Conservation (phyloP, 176 grass and related monocot species). For the Dendrocalamus sinicus region DNA sequence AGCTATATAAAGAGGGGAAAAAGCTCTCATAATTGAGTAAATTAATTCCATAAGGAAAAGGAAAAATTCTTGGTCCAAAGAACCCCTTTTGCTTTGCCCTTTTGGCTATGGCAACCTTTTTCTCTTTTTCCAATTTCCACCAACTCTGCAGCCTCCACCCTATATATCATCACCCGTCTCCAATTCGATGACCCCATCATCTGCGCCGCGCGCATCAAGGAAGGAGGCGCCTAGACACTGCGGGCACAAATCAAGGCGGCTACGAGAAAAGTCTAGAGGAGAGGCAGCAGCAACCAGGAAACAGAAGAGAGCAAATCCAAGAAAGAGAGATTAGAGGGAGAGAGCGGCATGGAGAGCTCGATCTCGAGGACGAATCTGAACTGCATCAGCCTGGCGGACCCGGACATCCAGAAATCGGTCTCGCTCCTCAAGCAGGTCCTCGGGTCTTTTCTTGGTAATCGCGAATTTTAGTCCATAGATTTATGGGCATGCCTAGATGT, state of each 20-base stretch:
- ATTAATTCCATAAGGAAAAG: not conserved
- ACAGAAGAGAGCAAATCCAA: conserved; percentile 20
- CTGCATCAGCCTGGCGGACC: conserved; percentile 77
- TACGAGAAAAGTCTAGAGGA: not conserved
- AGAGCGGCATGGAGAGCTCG: conserved; percentile 56
- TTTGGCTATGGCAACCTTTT: conserved; percentile 29
- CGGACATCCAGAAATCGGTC: conserved; percentile 71
- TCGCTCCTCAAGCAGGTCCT: conserved; percentile 81
- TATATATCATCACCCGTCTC: conserved; percentile 27
- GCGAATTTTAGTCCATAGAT: not conserved
- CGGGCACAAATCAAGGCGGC: conserved; percentile 16
- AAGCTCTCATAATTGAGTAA: no score
- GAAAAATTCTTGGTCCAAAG: conserved; percentile 22
- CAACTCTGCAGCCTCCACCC: not conserved
- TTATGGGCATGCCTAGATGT: not conserved
- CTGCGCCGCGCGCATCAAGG: not conserved
- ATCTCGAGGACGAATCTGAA: conserved; percentile 63
- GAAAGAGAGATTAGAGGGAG: not conserved
- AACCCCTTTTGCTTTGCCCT: not conserved
- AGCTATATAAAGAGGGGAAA: no score
- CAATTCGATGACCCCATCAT: conserved; percentile 16
- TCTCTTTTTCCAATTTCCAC: conserved; percentile 27
- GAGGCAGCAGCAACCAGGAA: conserved; percentile 12
- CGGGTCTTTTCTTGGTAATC: conserved; percentile 26
- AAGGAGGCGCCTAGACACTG: not conserved